Evolutionary conservation across 352 stramenopile species (phyloP).

Genomic region (Pythium sp.): DNA sequence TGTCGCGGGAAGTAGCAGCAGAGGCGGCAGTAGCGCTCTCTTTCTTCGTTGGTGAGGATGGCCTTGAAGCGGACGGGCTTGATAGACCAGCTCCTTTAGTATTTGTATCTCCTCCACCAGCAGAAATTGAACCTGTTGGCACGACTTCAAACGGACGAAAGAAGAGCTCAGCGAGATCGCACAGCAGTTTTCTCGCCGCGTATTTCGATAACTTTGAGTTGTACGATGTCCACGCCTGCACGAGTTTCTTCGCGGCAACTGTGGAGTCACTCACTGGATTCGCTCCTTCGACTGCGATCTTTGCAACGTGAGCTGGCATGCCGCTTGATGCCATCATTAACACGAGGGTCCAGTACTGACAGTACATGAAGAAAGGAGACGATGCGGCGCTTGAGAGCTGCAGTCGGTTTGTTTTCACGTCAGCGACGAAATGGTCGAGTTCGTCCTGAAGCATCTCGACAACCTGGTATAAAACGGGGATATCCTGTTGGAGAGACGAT

Average conservation of each 20-base stretch:
- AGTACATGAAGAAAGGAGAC: slow-evolving; percentile 51
- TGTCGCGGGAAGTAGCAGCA: slow-evolving; percentile 18
- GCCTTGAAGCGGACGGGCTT: background rate
- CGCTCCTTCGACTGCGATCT: slow-evolving; percentile 43
- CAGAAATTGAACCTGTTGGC: background rate
- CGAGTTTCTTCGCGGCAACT: slow-evolving; percentile 36
- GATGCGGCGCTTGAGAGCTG: slow-evolving; percentile 31
- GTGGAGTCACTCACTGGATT: slow-evolving; percentile 23
- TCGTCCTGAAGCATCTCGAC: slow-evolving; percentile 54
- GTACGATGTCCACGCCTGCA: slow-evolving; percentile 60
- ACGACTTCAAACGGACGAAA: slow-evolving; percentile 48
- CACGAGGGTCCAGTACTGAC: slow-evolving; percentile 71
- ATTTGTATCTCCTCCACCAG: background rate
- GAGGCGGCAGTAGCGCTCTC: background rate
- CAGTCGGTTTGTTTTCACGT: slow-evolving; percentile 68
- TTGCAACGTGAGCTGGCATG: slow-evolving; percentile 62
- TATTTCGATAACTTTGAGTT: slow-evolving; percentile 47
- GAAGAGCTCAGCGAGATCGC: slow-evolving; percentile 57
- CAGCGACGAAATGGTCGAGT: slow-evolving; percentile 51
- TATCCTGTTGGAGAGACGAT: slow-evolving; percentile 61
- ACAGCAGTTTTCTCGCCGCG: slow-evolving; percentile 52
- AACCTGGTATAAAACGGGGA: slow-evolving; percentile 56
- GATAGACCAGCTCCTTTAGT: background rate
- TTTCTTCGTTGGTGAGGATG: slow-evolving; percentile 24
- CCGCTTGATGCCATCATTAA: slow-evolving; percentile 40